Evolutionary conservation across 192 early-diverging fungal genomes (phyloP).

Genomic region (Phycomyces blakesleeanus): DNA sequence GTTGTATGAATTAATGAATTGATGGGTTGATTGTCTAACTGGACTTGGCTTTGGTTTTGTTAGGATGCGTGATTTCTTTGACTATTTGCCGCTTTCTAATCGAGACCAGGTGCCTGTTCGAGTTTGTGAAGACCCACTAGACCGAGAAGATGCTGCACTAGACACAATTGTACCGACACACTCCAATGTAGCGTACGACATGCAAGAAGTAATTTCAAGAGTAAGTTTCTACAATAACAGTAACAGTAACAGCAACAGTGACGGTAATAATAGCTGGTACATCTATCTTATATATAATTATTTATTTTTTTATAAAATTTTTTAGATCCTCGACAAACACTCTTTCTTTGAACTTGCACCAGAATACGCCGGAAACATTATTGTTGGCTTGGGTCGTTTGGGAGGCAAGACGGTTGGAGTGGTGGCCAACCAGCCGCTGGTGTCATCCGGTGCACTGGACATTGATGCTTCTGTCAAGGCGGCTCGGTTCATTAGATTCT

Average conservation of each 20-base stretch:
- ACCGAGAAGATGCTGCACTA: constrained; percentile 72
- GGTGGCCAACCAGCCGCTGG: constrained; percentile 93
- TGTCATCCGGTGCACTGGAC: constrained; percentile 93
- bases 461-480: constrained; percentile 95
- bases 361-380: constrained; percentile 89
- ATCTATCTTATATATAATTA: no score
- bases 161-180: constrained; percentile 88
- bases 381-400: constrained; percentile 85
- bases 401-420: constrained; percentile 82
- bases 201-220: constrained; percentile 75
- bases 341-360: constrained; percentile 91
- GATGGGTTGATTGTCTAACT: background rate
- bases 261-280: background rate
- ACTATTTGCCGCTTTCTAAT: constrained; percentile 87
- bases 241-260: no score
- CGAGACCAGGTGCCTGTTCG: constrained; percentile 60
- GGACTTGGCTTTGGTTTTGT: background rate
- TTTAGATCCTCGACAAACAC: constrained; percentile 77
- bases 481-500: constrained; percentile 93
- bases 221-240: no score
- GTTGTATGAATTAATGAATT: no score
- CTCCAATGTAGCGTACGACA: constrained; percentile 91
- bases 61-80: constrained; percentile 77
- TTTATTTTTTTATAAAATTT: background rate
- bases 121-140: constrained; percentile 58